Evolutionary conservation across 495 filamentous ascomycete species (phyloP).

Genomic region (Tuber magnatum): DNA sequence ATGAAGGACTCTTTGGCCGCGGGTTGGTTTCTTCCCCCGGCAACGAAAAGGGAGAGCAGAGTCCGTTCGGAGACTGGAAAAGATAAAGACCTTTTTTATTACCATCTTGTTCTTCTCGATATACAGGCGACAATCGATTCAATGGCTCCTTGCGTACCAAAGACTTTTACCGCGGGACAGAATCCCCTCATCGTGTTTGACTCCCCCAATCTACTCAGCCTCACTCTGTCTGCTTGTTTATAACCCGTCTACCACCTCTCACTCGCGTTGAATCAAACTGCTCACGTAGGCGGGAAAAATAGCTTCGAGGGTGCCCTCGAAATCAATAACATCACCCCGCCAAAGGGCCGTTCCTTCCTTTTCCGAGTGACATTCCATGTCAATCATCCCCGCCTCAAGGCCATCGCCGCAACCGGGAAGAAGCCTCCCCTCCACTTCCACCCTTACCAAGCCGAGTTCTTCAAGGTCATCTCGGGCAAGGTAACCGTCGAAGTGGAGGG

Average conservation of each 20-base stretch:
- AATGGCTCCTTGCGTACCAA: conserved; percentile 10
- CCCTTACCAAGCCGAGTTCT: conserved; percentile 46
- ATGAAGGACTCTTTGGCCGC: not conserved
- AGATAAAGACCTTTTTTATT: not conserved
- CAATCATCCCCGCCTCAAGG: conserved; percentile 40
- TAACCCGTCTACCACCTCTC: not conserved
- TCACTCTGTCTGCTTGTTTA: not conserved
- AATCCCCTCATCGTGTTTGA: conserved; percentile 10
- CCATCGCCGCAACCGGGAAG: conserved; percentile 30
- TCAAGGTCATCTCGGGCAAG: conserved; percentile 43
- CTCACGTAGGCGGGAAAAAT: not conserved
- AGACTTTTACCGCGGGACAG: conserved; percentile 13
- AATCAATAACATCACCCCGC: conserved; percentile 20
- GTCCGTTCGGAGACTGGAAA: not conserved
- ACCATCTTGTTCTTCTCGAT: not conserved
- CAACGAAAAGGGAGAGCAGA: not conserved
- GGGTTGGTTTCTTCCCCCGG: not conserved
- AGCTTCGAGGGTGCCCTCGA: not conserved
- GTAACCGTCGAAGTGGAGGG: conserved; percentile 44
- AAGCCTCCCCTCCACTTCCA: conserved; percentile 49
- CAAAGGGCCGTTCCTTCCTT: conserved; percentile 42
- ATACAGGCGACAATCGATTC: not conserved
- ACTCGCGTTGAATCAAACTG: not conserved
- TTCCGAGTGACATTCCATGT: conserved; percentile 44
- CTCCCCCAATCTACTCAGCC: not conserved